Base-by-base conservation (phyloP, 805 yeast species). In the Candida piceae region DNA sequence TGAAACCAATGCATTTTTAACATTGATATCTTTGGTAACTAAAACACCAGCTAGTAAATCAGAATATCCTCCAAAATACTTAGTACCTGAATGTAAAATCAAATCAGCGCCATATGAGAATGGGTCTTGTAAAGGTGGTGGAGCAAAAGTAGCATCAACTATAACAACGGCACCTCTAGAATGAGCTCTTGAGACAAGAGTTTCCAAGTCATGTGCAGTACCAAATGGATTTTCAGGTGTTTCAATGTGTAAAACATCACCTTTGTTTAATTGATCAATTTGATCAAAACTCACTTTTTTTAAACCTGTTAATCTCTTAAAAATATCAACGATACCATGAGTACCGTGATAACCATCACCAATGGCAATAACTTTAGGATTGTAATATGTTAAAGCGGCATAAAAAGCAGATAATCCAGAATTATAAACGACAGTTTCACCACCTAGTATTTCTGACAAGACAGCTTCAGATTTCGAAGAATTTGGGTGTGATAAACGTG, bases 51-150 rank as follows among this genome's bases (percentile, higher is more conserved):
- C 88, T 34, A 89, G 66, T 29, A 88, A 64, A 58, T 89, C 97
- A 6, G 95, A 84, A 61, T 89, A 96, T n/a, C 97, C 97, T 27
- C 95, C 96, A 53, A 87, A 82, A 62, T 82, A 90, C 57, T 89
- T 89, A 1, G 96, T 89, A 1, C 88, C 96, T 1, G 96, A 86
- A 59, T 89, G 96, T 74, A 90, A 66, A n/a, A 90, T 78, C 46
- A 87, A 63, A 58, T 90, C 97, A 21, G 83, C 96, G 32, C 90
- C 96, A 50, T 75, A 81, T 27, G 70, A 69, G 62, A 87, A 86
- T 5, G 95, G 90, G 42, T 86, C 75, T 49, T 78, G 83, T 39
- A 88, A 62, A 13, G 96, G 96, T 11, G 95, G 95, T 16, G 97
- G 96, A 8, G 96, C 97, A 62, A 90, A 85, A 0, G 97, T 90